Base-by-base conservation (phyloP, 2,329 filamentous ascomycete species). In the Colletotrichum brevisporum region DNA sequence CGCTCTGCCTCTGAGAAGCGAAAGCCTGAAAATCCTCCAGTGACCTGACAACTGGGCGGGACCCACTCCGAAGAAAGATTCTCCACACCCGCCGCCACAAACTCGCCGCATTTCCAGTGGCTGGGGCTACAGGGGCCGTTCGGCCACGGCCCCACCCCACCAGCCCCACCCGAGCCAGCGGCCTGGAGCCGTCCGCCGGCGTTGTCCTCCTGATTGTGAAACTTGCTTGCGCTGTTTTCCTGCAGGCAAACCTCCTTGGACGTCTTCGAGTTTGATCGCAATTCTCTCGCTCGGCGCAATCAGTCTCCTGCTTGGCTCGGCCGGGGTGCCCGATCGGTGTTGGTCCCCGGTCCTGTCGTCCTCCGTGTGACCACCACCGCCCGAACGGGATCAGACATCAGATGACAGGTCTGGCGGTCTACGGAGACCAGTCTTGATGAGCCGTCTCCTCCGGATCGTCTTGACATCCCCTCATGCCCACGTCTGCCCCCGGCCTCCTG, bases 71-170 rank as follows among this genome's bases (percentile, higher is more conserved):
- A 13, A 59, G 36, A 59, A 55, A 57, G 26, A 15, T 18, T 24
- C 16, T 18, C 60, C 61, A 58, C 41, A 54, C 41, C 54, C 39
- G 39, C 60, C 54, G 48, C 27, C 61, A 68, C 53, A 27, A 36
- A 24, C 24, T 47, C 61, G 50, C 48, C 27, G n/a, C 15, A 43
- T 68, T 68, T 31, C 26, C 53, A 58, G 65, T 68, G 65, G 65
- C 65, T 68, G 65, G 65, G 65, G 65, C 24, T 53, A 48, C 65
- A 68, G 41, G 60, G 60, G 60, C 31, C 31, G 31, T 36, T 31
- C 27, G 27, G 27, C 2, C 27, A 36, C 31, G 31, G 31, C 31
- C 31, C 31, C 27, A 5, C 31, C 31, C 31, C 27, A 5, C 10
- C 24, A 15, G 52, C 43, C 43, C 58, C 64, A 62, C 54, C 31